Percentiles rank a stretch among this genome's conserved stretches.
Conservation (phyloP, 495 filamentous ascomycete genomes). For the Xylaria acuta region DNA sequence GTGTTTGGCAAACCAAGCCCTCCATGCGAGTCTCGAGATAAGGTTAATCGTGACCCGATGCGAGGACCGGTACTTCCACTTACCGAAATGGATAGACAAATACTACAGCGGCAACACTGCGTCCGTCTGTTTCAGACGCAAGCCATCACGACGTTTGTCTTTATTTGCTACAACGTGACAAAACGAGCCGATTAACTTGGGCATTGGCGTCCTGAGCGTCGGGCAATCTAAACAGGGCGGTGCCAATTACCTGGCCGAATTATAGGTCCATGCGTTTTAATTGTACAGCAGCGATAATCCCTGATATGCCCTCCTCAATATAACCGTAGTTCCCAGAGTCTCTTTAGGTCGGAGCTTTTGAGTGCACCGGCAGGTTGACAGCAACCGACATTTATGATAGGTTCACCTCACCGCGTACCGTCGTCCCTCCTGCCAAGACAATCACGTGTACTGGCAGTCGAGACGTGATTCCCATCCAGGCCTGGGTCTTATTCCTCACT, state of each 20-base stretch:
- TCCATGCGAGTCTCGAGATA: not conserved
- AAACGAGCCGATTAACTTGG: too few relatives aligned
- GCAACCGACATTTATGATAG: conserved; percentile 5
- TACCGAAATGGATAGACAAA: not conserved
- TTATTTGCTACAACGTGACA: too few relatives aligned
- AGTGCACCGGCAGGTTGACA: not conserved
- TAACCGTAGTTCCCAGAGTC: not conserved
- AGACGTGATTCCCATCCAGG: not conserved
- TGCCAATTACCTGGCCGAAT: not conserved
- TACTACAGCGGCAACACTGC: not conserved
- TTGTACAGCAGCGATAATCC: conserved; percentile 6
- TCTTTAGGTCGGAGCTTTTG: not conserved
- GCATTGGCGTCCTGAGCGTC: not conserved
- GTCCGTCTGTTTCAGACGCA: not conserved
- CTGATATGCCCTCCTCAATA: not conserved
- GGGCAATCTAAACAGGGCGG: not conserved
- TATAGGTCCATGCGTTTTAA: conserved; percentile 10
- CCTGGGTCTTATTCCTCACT: not conserved
- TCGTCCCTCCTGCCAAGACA: not conserved
- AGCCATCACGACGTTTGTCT: not conserved
- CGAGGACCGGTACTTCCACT: not conserved
- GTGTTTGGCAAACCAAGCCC: not conserved
- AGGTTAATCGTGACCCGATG: not conserved
- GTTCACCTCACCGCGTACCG: not conserved
- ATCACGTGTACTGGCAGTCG: not conserved